A percentile compares a stretch with the other conserved stretches of the same genome.
phyloP scores from a whole-genome alignment of 2,329 filamentous ascomycete species.

The Talaromyces amestolkiae region DNA sequence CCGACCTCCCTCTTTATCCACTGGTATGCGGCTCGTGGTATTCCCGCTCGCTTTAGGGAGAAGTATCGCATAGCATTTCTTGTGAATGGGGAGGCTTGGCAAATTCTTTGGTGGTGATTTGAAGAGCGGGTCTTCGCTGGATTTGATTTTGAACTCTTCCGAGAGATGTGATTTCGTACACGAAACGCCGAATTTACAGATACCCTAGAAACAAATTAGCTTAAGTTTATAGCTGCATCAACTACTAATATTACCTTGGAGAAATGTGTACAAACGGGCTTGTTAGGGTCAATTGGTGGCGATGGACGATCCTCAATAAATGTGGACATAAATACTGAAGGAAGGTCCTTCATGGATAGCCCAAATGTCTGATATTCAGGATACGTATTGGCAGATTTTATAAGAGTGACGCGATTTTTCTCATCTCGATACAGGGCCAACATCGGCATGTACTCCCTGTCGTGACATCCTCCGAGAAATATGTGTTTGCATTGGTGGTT shows the following conservation, averaged over 20 bases:
- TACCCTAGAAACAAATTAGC: neutral
- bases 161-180: neutral
- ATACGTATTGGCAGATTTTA: neutral
- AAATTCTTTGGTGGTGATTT: neutral
- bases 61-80: conserved; percentile 23
- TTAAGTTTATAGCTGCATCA: neutral
- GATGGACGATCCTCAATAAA: neutral
- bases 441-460: conserved; percentile 57
- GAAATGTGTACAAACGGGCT: neutral
- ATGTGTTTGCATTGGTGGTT: conserved; percentile 64
- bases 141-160: neutral
- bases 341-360: neutral
- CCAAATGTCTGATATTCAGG: neutral
- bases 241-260: neutral
- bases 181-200: neutral
- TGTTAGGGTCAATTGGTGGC: neutral
- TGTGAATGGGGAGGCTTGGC: conserved; percentile 28
- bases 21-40: conserved; percentile 37
- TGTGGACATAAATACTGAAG: neutral
- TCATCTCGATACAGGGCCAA: conserved; percentile 30
- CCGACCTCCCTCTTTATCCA: conserved; percentile 50
- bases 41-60: conserved; percentile 20
- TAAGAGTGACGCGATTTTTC: neutral
- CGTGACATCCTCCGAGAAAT: conserved; percentile 62
- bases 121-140: neutral